Percentiles rank a stretch among this genome's conserved stretches.
These are phyloP conservation scores for Trypanosoma congolense DNA, from an alignment of 208 protist genomes.

Conservation along the genomic window DNA sequence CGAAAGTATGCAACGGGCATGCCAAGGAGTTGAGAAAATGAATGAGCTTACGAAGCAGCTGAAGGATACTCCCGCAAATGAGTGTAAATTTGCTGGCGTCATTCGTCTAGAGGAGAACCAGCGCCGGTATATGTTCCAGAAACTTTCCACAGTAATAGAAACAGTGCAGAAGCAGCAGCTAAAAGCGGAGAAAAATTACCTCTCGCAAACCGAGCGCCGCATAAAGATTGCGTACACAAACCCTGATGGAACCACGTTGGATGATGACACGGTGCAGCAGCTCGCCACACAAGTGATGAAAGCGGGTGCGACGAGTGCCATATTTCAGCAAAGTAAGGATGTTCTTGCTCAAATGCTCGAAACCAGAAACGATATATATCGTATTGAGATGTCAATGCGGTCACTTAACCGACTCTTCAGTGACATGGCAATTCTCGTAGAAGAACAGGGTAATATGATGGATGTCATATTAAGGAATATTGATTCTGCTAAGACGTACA, in stretches of 20 bases:
- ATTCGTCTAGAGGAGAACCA: constrained; percentile 88
- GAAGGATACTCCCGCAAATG: constrained; percentile 53
- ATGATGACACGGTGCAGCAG: constrained; percentile 63
- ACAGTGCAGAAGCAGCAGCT: constrained; percentile 61
- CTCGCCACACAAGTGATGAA: constrained; percentile 78
- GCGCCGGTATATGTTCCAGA: constrained; percentile 46
- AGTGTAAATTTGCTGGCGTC: constrained; percentile 60
- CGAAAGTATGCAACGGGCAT: constrained; percentile 33
- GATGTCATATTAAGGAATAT: constrained; percentile 85
- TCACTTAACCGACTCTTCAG: constrained; percentile 86
- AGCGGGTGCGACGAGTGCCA: constrained; percentile 64
- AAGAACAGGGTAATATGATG: constrained; percentile 85
- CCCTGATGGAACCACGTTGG: constrained; percentile 63
- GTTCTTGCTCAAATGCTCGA: constrained; percentile 80
- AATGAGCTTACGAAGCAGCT: constrained; percentile 52
- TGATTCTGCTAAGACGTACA: constrained; percentile 39
- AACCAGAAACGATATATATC: constrained; percentile 85
- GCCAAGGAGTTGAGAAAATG: constrained; percentile 58
- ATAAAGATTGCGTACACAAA: constrained; percentile 90
- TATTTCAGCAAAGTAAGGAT: constrained; percentile 89
- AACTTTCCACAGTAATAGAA: constrained; percentile 48
- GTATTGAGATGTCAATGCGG: constrained; percentile 86
- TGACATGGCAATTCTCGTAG: constrained; percentile 83
- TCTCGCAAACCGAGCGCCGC: constrained; percentile 77
- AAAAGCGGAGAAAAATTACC: constrained; percentile 59